phyloP scores from a whole-genome alignment of 768 basidiomycete species.

The Russula vinacea region DNA sequence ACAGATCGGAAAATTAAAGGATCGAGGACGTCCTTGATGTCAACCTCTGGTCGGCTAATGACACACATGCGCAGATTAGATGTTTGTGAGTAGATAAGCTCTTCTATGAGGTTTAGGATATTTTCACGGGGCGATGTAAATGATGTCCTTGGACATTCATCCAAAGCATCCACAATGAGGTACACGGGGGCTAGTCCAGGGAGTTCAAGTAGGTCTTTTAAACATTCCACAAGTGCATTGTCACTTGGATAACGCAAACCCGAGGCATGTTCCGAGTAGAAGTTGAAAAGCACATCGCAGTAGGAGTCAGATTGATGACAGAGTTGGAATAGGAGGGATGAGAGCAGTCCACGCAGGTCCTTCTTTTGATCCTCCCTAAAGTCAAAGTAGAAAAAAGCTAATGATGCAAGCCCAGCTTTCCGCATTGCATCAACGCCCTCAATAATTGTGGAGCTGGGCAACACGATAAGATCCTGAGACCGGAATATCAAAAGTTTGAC shows the following conservation, averaged over 20 bases:
- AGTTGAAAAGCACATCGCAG: background rate
- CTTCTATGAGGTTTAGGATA: background rate
- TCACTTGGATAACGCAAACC: background rate
- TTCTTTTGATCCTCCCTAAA: background rate
- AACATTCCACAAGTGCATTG: background rate
- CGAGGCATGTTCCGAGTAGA: background rate
- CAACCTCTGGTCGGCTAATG: background rate
- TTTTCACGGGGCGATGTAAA: background rate
- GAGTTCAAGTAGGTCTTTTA: background rate
- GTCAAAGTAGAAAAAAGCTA: background rate
- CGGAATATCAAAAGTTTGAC: too few relatives aligned
- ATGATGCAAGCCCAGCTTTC: background rate
- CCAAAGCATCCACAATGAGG: background rate
- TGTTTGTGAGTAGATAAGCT: background rate
- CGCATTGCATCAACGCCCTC: background rate
- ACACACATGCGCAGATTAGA: background rate
- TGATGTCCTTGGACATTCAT: background rate
- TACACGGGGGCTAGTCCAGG: background rate
- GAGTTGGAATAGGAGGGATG: background rate
- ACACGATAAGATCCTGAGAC: background rate
- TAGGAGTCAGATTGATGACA: background rate
- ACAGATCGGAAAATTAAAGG: background rate
- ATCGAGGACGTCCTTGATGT: background rate
- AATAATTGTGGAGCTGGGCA: background rate
- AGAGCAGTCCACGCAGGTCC: background rate